Conservation (phyloP, 2,329 filamentous ascomycete species). For the Calonectria multiphialidica region DNA sequence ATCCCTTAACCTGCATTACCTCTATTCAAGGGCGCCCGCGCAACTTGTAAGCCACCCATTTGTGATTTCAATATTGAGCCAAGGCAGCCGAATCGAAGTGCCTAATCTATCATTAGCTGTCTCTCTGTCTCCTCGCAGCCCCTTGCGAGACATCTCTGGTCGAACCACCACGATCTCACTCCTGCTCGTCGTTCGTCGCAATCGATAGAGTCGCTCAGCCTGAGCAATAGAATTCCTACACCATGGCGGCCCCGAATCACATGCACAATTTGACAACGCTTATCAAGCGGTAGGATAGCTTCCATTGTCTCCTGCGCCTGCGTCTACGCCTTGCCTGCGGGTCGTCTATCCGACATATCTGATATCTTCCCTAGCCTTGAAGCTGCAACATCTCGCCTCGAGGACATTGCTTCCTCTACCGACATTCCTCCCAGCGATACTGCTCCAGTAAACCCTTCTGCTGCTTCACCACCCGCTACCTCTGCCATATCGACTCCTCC, state of each 20-base stretch:
- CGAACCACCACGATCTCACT: background rate
- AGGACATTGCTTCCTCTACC: slow-evolving; percentile 90
- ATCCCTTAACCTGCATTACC: background rate
- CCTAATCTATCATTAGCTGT: slow-evolving; percentile 13
- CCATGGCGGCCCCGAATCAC: slow-evolving; percentile 81
- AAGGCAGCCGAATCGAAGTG: slow-evolving; percentile 28
- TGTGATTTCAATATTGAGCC: background rate
- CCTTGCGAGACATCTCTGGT: background rate
- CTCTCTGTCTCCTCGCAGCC: background rate
- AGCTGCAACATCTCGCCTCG: slow-evolving; percentile 93
- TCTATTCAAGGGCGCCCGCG: background rate
- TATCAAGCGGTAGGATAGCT: slow-evolving; percentile 85
- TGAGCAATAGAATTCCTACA: slow-evolving; percentile 26
- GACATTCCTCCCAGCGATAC: slow-evolving; percentile 66
- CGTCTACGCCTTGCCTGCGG: background rate
- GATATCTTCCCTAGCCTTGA: slow-evolving; percentile 80
- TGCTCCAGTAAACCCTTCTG: slow-evolving; percentile 56
- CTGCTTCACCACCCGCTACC: slow-evolving; percentile 46
- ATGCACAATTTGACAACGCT: slow-evolving; percentile 98
- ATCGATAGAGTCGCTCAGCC: background rate
- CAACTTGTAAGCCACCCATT: background rate
- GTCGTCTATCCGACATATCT: slow-evolving; percentile 49
- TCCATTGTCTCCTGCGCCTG: background rate
- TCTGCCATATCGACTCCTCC: slow-evolving; percentile 50
- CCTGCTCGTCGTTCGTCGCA: background rate